Base-by-base conservation (phyloP, 1,139 yeast species). In the Debaryomycetaceae sp. region DNA sequence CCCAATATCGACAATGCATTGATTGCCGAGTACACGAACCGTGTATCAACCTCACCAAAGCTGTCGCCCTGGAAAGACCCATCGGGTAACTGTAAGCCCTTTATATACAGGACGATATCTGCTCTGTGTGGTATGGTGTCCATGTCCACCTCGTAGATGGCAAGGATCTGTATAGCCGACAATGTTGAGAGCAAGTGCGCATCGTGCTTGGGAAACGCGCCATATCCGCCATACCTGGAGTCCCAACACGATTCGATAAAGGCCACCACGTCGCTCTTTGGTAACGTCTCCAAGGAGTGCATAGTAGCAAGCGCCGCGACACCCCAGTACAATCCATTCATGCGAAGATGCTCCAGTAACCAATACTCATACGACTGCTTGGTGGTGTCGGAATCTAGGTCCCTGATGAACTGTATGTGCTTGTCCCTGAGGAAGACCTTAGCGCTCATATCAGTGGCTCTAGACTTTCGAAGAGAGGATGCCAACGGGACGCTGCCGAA, bases 321-420 rank as follows among this genome's bases (percentile, higher is more conserved):
- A 0, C 96, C 98, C 99, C 99, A 91, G 53, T 93, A 91, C 2
- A 93, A 66, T 4, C 98, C 98, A 48, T 84, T 86, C 68, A 91
- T 60, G 25, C 96, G 70, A 32, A 91, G 66, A 53, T 91, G 97
- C 48, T 93, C 97, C 16, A 88, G 75, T 34, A 89, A 59, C 93
- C 95, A 88, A 56, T 86, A 89, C 45, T 83, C 93, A 34, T 81
- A 71, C 5, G 65, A 47, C 30, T 58, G 52, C 35, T 61, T 43
- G 10, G 56, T 35, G 16, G 43, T 31, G 13, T 45, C 51, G 5
- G 65, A 58, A 43, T 66, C 70, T 30, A 65, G 64, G 16, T 56
- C 56, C 18, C 56, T 44, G 17, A 66, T 53, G 43, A 56, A 67
- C 16, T 53, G 43, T 23, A 66, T 47, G 42, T 67, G 72, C 36